Base-by-base conservation (phyloP, 805 yeast genomes). In the Saccharomycopsis lassenensis region DNA sequence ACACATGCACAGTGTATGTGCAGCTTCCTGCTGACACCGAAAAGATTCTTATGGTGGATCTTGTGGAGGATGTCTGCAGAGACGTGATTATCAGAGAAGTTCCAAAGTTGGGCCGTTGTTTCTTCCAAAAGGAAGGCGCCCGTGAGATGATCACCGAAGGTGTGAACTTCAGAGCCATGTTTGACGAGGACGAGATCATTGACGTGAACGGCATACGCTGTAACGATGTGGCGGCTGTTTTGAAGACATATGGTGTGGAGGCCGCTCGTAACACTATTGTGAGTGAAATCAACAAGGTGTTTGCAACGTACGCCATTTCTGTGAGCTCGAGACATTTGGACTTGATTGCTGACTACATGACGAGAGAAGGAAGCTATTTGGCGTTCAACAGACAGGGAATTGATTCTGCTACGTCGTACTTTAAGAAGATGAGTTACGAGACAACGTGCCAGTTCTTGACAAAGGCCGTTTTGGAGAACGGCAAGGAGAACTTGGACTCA, bases 351-450 rank as follows among this genome's bases (percentile, higher is more conserved):
- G 99, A 91, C 60, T 83, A 84, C 85, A 91, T 91, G 99, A 91
- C 99, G 4, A 77, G 98, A 61, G 97, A 91, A 61, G 99, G 99
- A 53, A 74, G 93, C 2, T 91, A 87, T 56, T 63, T 89, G 55
- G 95, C 99, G 18, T 91, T 91, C 69, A 87, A 85, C 61, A 83
- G 99, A 69, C 95, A 85, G 63, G 99, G 99, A 59, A 87, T 93
- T 56, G 97, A 91, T 58, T 72, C 94, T 1, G 74, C 91, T 10
- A 86, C 96, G 1, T 87, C 97, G 5, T 82, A 97, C 12, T 84
- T 91, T 67, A 80, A 85, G 87, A 91, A 91, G 67, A 91, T 91
- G 99, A 85, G 95, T 39, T 91, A 86, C 60, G 99, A 91, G 64
- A 91, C 98, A 30, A 91, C 99, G 1, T 86, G 95, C 65, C 94